These are phyloP conservation scores for Pseudocohnilembus persalinus DNA, from an alignment of 169 alveolate genomes.

Conservation along the genomic window DNA sequence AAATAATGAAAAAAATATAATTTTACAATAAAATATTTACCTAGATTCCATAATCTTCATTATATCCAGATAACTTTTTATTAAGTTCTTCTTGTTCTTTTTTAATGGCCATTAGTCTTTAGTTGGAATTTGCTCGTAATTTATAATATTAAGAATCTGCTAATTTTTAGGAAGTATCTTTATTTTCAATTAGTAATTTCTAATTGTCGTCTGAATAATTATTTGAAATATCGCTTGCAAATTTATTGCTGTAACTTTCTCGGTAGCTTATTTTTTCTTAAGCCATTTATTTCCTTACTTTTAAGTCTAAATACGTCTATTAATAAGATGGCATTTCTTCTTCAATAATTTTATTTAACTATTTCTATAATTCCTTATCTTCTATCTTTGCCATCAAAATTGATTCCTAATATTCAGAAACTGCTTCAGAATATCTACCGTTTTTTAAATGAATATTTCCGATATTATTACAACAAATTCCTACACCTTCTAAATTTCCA, in stretches of 20 bases:
- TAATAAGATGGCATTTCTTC: background rate
- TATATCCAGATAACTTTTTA: background rate
- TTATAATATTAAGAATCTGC: too few species aligned
- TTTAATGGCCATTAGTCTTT: background rate
- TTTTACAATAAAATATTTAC: background rate
- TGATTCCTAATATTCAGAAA: conserved; percentile 45
- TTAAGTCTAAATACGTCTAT: background rate
- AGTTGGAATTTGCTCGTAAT: background rate
- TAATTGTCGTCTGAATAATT: background rate
- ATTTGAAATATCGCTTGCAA: background rate
- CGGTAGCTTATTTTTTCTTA: background rate
- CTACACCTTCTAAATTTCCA: conserved; percentile 33
- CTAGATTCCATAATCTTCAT: background rate
- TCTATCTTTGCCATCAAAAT: conserved; percentile 38
- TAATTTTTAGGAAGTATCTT: too few species aligned
- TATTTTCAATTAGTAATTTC: background rate
- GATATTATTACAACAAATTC: conserved; percentile 46
- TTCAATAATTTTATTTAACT: background rate
- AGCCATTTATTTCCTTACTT: background rate
- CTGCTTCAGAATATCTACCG: conserved; percentile 40
- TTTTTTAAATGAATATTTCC: conserved; percentile 46
- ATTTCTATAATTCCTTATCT: background rate
- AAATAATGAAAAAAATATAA: background rate
- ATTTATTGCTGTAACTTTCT: background rate
- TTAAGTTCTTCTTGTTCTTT: conserved; percentile 4